Percentiles rank a stretch among this genome's conserved stretches.
Evolutionary conservation across 2,329 filamentous ascomycete species (phyloP).

Genomic region (Aspergillus alliaceus): DNA sequence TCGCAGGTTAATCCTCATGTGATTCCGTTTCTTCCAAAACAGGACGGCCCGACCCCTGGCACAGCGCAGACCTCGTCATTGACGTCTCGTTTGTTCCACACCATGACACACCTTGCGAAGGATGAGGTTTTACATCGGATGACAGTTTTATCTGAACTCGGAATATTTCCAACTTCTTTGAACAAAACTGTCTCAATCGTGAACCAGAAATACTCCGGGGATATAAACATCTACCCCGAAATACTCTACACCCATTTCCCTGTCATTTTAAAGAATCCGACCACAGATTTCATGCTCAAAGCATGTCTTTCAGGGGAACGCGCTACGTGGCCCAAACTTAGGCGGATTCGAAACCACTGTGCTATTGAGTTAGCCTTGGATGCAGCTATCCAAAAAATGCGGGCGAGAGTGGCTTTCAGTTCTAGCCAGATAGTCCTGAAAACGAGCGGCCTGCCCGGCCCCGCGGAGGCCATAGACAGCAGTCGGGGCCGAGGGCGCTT

Average conservation of each 20-base stretch:
- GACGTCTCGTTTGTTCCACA: slow-evolving; percentile 60
- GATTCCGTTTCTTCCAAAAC: slow-evolving; percentile 76
- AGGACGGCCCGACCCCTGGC: slow-evolving; percentile 53
- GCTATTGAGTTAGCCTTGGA: slow-evolving; percentile 80
- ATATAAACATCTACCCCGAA: slow-evolving; percentile 89
- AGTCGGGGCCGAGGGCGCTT: slow-evolving; percentile 21
- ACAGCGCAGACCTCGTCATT: slow-evolving; percentile 31
- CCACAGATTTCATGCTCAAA: slow-evolving; percentile 78
- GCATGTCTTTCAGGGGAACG: slow-evolving; percentile 76
- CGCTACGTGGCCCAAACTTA: slow-evolving; percentile 89
- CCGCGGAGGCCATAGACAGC: slow-evolving; percentile 23
- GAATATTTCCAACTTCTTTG: slow-evolving; percentile 74
- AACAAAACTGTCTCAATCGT: slow-evolving; percentile 79
- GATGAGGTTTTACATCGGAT: slow-evolving; percentile 79
- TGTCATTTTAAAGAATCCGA: slow-evolving; percentile 79
- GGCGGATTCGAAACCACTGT: slow-evolving; percentile 80
- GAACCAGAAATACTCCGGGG: slow-evolving; percentile 87
- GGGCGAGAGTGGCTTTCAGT: slow-evolving; percentile 38
- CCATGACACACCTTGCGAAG: slow-evolving; percentile 70
- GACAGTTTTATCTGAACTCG: slow-evolving; percentile 76
- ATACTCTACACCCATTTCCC: slow-evolving; percentile 73
- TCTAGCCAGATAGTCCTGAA: slow-evolving; percentile 25
- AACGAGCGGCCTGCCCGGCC: slow-evolving; percentile 14
- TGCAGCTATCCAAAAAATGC: slow-evolving; percentile 40
- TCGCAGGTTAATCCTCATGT: slow-evolving; percentile 96